Base-by-base conservation (phyloP, 2,329 filamentous ascomycete species). In the Phialophora macrospora region DNA sequence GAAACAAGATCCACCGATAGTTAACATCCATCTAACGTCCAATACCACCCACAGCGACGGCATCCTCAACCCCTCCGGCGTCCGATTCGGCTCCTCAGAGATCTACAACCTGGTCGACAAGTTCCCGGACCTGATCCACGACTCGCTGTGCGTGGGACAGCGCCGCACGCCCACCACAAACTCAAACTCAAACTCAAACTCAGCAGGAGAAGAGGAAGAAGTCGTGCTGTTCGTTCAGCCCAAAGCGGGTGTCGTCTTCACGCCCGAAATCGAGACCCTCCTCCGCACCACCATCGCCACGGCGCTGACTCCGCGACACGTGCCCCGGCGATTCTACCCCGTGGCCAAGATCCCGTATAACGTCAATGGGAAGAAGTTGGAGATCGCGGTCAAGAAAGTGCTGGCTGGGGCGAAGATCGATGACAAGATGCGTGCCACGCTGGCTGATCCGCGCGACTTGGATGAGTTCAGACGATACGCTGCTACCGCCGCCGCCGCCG, bases 51-150 rank as follows among this genome's bases (percentile, higher is more conserved):
- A 38, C 56, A 88, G 87, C 3, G 66, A 72, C 56, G 68, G 65
- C 22, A 67, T 67, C 12, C 62, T 67, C 12, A 98, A 98, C 75
- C 94, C 94, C 0, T 87, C 90, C 0, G 94, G 94, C 1, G 92
- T 98, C 26, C 84, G 94, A 0, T 98, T 98, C 75, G 94, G 94
- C 5, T 92, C 88, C 38, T 93, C 93, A 0, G 94, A 98, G 80
- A 97, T 98, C 22, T 98, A 98, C 78, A 97, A 97, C 14, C 55
- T n/a, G 48, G 17, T 11, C 57, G 38, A 17, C 14, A 60, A 9
- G 64, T 70, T 48, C 24, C 14, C n/a, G 7, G 26, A 7, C 14
- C 11, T 6, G 46, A 68, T 17, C 24, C 48, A 3, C 66, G 68
- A 34, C 11, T 49, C 12, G 28, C 66, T n/a, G 44, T 51, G n/a